Evolutionary conservation across 1,139 yeast genomes (phyloP), one percentile per base, ranked within the genome.

Genomic region (Kazachstania sp.): DNA sequence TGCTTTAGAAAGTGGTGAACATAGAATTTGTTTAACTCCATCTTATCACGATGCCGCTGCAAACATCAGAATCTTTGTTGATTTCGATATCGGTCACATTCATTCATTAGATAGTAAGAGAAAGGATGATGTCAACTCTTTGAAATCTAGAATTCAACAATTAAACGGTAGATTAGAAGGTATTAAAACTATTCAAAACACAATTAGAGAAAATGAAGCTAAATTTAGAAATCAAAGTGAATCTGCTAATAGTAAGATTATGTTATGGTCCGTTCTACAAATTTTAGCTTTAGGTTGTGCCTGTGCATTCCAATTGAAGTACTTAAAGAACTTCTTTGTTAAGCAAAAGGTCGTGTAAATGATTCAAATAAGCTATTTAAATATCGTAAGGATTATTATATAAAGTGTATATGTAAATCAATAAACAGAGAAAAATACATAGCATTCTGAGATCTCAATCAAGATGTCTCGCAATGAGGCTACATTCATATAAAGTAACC

Each of bases 281-380:
- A 52, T 75, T 2, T 46, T 68, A 11, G 75, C 73, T 1, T 59
- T 79, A 39, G 53, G 70, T 8, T 61, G 65, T 8, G 73, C 81
- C 3, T 80, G 88, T 52, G 68, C 71, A 13, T 78, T 83, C 73
- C 92, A 84, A 64, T 60, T 82, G 51, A 67, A 72, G 48, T 81
- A 79, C 47, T 68, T 82, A 56, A 77, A 77, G 59, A 67, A 75
- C 42, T 79, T 81, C 70, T 81, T 81, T 60, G 72, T 78, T 47
- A 81, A 80, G 62, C 81, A 78, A 55, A 81, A 80, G 63, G 70
- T 78, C 32, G 72, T 77, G 36, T 78, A 66, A 44, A 3, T 18
- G 19, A 32, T n/a, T 4, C 4, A n/a, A 4, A 9, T 3, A 15
- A 4, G 6, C 6, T 15, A 32, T 32, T 32, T 18, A 32, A 15